Evolutionary conservation across 805 yeast genomes (phyloP), one percentile per base, ranked within the genome.

Genomic region (Wickerhamomyces bisporus): DNA sequence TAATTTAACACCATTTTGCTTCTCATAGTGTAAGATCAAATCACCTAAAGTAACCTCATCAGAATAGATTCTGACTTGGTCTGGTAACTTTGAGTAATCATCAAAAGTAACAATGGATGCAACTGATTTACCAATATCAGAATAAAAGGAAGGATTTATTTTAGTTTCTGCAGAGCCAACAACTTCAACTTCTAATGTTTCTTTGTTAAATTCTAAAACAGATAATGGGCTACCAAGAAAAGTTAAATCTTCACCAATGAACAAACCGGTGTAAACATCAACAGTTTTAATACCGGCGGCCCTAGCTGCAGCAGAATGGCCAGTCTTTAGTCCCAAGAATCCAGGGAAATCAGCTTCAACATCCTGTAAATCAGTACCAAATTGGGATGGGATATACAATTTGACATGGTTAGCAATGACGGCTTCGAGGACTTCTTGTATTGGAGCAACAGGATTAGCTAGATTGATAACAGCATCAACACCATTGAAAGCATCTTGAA

Each of bases 371-470:
- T 75, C 77, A 17, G 64, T 48, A 29, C 86, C 87, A 48, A 73
- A 79, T 48, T 77, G 83, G 3, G 81, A 71, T 24, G 83, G 81
- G 45, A 77, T 69, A 59, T 66, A 78, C 25, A 75, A 51, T 50
- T 71, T 70, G 35, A 77, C 75, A 44, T 70, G 68, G 35, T 62
- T 65, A 23, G 50, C 57, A 9, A 54, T 52, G 3, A 69, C 68
- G 7, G 71, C 66, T 34, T 70, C 73, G 25, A 69, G 41, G n/a
- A 60, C 43, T 1, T 47, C 58, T 24, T 58, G 66, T 14, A 49
- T 51, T 7, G 70, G 65, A 21, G 46, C 47, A 11, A 55, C 49
- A 20, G 43, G 19, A n/a, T 64, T 56, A 30, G 64, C 47, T 31
- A 77, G 57, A 43, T 73, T 71, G 47, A 79, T 53, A 16, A 79